These are phyloP conservation scores for Yamadazyma mexicana DNA, from an alignment of 1,139 yeast genomes.

Conservation along the genomic window DNA sequence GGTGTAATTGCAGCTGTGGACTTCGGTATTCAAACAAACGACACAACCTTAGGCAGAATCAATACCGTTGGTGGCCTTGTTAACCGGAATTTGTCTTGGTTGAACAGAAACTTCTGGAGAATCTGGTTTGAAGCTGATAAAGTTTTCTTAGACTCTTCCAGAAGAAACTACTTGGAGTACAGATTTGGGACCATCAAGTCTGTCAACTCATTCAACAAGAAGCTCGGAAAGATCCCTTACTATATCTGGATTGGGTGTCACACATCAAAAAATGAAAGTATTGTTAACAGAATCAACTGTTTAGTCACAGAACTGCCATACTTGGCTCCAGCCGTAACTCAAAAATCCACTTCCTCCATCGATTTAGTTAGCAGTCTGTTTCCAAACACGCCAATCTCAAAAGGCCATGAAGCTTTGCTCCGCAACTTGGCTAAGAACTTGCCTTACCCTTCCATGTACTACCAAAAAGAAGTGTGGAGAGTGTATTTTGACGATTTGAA, in stretches of 20 bases:
- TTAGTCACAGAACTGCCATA: slow-evolving; percentile 81
- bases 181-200: slow-evolving; percentile 79
- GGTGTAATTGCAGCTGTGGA: slow-evolving; percentile 74
- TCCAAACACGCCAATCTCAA: slow-evolving; percentile 44
- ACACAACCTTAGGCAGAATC: slow-evolving; percentile 66
- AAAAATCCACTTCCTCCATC: too few relatives aligned
- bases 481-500: slow-evolving; percentile 75
- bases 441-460: slow-evolving; percentile 78
- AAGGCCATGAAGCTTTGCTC: slow-evolving; percentile 78
- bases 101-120: slow-evolving; percentile 79
- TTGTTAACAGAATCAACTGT: slow-evolving; percentile 65
- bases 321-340: slow-evolving; percentile 51
- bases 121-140: slow-evolving; percentile 86
- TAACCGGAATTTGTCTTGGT: slow-evolving; percentile 74
- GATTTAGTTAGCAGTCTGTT: slow-evolving; percentile 12
- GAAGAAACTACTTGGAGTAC: slow-evolving; percentile 82
- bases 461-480: slow-evolving; percentile 75
- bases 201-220: slow-evolving; percentile 61
- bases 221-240: slow-evolving; percentile 73
- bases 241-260: slow-evolving; percentile 84
- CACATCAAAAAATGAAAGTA: slow-evolving; percentile 58
- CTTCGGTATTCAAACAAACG: slow-evolving; percentile 72
- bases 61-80: slow-evolving; percentile 74
- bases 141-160: slow-evolving; percentile 74
- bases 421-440: slow-evolving; percentile 60